Percentiles rank a stretch among this genome's conserved stretches.
Evolutionary conservation across 352 stramenopile species (phyloP).

Genomic region (Peronosclerospora sorghi): DNA sequence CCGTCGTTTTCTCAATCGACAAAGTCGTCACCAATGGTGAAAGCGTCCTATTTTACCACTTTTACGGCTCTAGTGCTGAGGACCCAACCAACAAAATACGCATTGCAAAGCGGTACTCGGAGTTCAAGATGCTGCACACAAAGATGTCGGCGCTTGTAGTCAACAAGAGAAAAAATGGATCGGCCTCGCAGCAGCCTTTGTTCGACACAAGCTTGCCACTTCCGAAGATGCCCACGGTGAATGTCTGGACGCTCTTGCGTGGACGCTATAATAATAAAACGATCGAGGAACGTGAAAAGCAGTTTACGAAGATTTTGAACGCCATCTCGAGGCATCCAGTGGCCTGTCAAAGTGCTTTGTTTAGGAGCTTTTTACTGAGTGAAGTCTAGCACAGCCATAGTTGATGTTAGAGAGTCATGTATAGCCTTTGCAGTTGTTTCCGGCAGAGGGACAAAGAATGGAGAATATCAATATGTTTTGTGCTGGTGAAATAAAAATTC

Average conservation of each 20-base stretch:
- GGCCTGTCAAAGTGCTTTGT: constrained; percentile 23
- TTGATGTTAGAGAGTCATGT: too few species aligned
- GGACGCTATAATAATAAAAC: constrained; percentile 30
- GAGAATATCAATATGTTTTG: too few species aligned
- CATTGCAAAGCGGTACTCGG: constrained; percentile 55
- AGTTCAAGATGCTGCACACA: constrained; percentile 54
- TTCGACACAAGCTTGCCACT: too few species aligned
- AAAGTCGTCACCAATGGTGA: constrained; percentile 26
- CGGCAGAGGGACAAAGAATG: too few species aligned
- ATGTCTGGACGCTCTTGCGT: constrained; percentile 24
- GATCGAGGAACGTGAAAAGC: constrained; percentile 36
- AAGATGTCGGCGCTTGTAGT: constrained; percentile 43
- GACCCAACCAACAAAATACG: constrained; percentile 27
- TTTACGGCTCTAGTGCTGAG: constrained; percentile 19
- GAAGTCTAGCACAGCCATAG: background rate
- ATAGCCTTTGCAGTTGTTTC: too few species aligned
- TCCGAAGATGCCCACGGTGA: constrained; percentile 36
- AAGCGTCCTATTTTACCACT: constrained; percentile 38
- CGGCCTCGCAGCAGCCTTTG: constrained; percentile 26
- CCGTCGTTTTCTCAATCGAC: constrained; percentile 15
- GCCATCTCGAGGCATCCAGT: constrained; percentile 43
- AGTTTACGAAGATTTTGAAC: constrained; percentile 57
- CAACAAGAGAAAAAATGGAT: constrained; percentile 30
- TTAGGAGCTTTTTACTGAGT: constrained; percentile 33
- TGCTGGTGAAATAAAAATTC: too few species aligned